phyloP scores from a whole-genome alignment of 495 filamentous ascomycete species.

The Durotheca rogersii region DNA sequence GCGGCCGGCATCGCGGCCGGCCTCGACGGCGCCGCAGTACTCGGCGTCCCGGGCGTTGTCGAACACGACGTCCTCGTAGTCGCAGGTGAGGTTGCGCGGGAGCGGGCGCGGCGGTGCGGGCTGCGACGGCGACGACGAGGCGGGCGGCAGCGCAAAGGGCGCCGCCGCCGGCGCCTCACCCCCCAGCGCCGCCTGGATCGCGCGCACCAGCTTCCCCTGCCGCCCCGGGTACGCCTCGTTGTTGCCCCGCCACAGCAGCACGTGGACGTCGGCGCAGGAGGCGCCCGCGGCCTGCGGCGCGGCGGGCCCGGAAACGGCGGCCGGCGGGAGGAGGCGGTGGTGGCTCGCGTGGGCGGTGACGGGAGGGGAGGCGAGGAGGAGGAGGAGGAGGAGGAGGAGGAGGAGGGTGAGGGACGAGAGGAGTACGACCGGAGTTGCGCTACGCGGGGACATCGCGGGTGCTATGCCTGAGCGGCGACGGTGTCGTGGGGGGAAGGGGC shows the following conservation, averaged over 20 bases:
- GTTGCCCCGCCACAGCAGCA: slow-evolving; percentile 33
- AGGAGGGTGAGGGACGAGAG: slow-evolving; percentile 8
- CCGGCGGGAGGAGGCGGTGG: background rate
- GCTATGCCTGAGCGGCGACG: too few relatives aligned
- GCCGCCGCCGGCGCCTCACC: background rate
- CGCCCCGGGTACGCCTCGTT: slow-evolving; percentile 36
- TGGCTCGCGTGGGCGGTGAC: slow-evolving; percentile 20
- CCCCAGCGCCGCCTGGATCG: slow-evolving; percentile 23
- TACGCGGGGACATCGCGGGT: slow-evolving; percentile 14
- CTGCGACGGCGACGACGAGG: too few relatives aligned
- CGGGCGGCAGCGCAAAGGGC: background rate
- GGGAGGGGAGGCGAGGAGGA: slow-evolving; percentile 20
- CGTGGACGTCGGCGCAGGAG: slow-evolving; percentile 28
- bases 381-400: background rate
- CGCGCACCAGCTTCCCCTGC: slow-evolving; percentile 20
- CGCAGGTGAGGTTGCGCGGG: slow-evolving; percentile 30
- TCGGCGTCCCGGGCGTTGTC: slow-evolving; percentile 14
- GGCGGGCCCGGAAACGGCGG: background rate
- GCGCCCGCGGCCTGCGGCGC: too few relatives aligned
- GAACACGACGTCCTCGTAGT: slow-evolving; percentile 35
- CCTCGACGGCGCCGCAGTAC: slow-evolving; percentile 30
- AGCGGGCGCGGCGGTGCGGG: too few relatives aligned
- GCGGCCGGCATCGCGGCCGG: slow-evolving; percentile 19
- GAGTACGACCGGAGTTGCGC: slow-evolving; percentile 7
- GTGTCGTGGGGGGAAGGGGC: too few relatives aligned